Conservation (phyloP, 805 yeast species). For the Wickerhamiella musiphila region DNA sequence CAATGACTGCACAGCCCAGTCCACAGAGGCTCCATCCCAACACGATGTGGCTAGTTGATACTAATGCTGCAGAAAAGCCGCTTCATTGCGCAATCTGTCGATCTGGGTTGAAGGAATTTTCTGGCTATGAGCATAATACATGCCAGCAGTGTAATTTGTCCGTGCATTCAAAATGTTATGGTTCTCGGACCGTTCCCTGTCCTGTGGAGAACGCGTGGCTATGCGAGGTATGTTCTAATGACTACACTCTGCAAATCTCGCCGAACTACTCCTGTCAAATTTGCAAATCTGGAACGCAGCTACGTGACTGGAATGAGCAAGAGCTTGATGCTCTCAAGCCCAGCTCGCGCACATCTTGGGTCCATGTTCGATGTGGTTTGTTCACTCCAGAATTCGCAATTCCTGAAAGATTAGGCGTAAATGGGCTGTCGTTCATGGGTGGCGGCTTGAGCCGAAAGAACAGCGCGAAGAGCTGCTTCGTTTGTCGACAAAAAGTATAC, state of each 20-base stretch:
- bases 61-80: too few relatives aligned
- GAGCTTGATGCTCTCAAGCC: conserved; percentile 10
- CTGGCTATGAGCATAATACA: too few relatives aligned
- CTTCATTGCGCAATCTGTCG: too few relatives aligned
- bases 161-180: conserved; percentile 13
- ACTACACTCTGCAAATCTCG: conserved; percentile 30
- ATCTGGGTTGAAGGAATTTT: too few relatives aligned
- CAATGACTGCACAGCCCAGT: too few relatives aligned
- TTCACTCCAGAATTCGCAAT: conserved; percentile 9
- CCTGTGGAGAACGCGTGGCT: conserved; percentile 23
- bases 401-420: conserved; percentile 10
- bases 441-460: too few relatives aligned
- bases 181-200: conserved; percentile 2
- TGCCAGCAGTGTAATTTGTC: conserved; percentile 10
- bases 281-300: conserved; percentile 11
- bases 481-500: too few relatives aligned
- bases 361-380: conserved; percentile 12
- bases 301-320: conserved; percentile 2
- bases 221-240: conserved; percentile 54
- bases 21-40: too few relatives aligned
- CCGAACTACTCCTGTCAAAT: conserved; percentile 7
- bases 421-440: too few relatives aligned
- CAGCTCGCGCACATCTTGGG: conserved; percentile 11
- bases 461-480: too few relatives aligned
- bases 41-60: too few relatives aligned